phyloP scores from a whole-genome alignment of 192 early-diverging fungal genomes.

The Coemansia sp. region DNA sequence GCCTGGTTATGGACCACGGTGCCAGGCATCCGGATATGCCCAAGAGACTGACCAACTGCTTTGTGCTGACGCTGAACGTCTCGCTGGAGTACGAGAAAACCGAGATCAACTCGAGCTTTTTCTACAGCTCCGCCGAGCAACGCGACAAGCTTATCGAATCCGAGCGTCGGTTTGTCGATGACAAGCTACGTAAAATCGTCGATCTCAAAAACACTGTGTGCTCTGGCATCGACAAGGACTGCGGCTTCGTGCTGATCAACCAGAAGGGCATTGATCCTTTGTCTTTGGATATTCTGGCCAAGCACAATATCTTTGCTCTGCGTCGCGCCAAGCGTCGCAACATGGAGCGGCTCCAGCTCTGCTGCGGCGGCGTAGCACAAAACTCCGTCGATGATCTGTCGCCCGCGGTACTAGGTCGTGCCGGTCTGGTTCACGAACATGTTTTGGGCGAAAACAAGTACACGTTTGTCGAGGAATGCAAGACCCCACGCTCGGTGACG shows the following conservation, averaged over 20 bases:
- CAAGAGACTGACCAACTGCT: slow-evolving; percentile 87
- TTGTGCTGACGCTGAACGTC: slow-evolving; percentile 92
- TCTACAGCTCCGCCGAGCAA: slow-evolving; percentile 96
- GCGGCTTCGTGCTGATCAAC: slow-evolving; percentile 96
- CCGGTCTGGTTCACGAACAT: slow-evolving; percentile 94
- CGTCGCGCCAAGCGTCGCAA: slow-evolving; percentile 98
- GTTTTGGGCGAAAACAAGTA: slow-evolving; percentile 98
- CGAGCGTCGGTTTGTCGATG: slow-evolving; percentile 94
- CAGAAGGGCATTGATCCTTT: slow-evolving; percentile 99
- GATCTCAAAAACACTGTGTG: slow-evolving; percentile 97
- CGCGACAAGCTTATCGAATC: slow-evolving; percentile 98
- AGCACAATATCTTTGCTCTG: slow-evolving; percentile 91
- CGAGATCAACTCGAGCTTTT: slow-evolving; percentile 99
- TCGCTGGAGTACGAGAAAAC: slow-evolving; percentile 99
- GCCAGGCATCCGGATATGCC: slow-evolving; percentile 99
- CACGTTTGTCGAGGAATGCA: slow-evolving; percentile 96
- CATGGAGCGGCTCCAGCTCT: slow-evolving; percentile 97
- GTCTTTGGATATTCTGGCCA: slow-evolving; percentile 93
- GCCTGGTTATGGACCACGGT: slow-evolving; percentile 97
- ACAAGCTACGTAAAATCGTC: slow-evolving; percentile 89
- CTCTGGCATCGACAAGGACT: slow-evolving; percentile 70
- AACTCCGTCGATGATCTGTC: slow-evolving; percentile 98
- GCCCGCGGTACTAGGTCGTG: slow-evolving; percentile 79
- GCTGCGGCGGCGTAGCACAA: slow-evolving; percentile 91
- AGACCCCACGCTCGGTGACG: slow-evolving; percentile 86